phyloP scores from a whole-genome alignment of 805 yeast genomes.

The Nakazawaea ernobii region DNA sequence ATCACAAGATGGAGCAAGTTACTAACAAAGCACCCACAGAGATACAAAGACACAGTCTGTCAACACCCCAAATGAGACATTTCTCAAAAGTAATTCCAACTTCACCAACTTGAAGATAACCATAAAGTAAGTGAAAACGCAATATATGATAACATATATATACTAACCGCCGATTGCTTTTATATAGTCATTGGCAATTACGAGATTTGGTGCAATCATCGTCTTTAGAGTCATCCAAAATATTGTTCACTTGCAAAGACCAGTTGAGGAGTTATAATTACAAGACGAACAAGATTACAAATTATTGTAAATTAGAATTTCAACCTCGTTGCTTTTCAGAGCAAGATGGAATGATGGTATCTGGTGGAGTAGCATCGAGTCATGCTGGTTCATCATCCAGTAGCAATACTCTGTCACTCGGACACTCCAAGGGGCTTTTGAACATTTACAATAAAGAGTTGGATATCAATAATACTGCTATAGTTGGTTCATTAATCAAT shows the following conservation, averaged over 20 bases:
- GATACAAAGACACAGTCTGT: neutral
- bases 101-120: slow-evolving; percentile 28
- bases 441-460: slow-evolving; percentile 49
- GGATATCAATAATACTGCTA: slow-evolving; percentile 41
- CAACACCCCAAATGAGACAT: slow-evolving; percentile 1
- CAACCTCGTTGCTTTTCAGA: slow-evolving; percentile 69
- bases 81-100: slow-evolving; percentile 12
- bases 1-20: neutral
- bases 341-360: slow-evolving; percentile 39
- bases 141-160: neutral
- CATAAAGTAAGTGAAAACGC: slow-evolving; percentile 24
- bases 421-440: slow-evolving; percentile 57
- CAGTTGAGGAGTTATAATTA: slow-evolving; percentile 42
- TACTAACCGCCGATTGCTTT: slow-evolving; percentile 14
- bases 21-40: neutral
- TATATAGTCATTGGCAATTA: slow-evolving; percentile 70
- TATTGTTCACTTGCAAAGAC: slow-evolving; percentile 57
- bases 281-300: slow-evolving; percentile 26
- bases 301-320: slow-evolving; percentile 48
- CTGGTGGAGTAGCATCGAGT: slow-evolving; percentile 38
- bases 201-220: slow-evolving; percentile 62
- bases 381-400: neutral
- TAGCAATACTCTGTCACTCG: slow-evolving; percentile 13
- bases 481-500: slow-evolving; percentile 77
- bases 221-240: slow-evolving; percentile 33